phyloP scores from a whole-genome alignment of 177 flowering plant genomes.

The Viscum album region DNA sequence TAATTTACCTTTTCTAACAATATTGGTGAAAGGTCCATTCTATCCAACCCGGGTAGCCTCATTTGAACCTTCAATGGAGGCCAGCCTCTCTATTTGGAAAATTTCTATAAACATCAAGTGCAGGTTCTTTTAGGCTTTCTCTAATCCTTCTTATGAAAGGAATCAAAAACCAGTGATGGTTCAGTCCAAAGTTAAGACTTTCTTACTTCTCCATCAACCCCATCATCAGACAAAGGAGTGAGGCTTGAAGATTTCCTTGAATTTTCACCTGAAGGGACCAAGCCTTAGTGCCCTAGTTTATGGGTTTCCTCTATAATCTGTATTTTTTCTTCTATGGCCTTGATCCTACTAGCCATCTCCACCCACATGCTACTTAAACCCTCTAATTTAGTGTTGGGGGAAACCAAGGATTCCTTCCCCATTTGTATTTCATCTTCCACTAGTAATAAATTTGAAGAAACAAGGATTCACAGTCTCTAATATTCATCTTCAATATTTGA shows the following conservation, averaged over 20 bases:
- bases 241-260: slow-evolving; percentile 63
- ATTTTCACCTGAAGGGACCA: too few relatives aligned
- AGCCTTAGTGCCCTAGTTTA: too few relatives aligned
- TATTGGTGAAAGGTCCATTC: too few relatives aligned
- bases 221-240: slow-evolving; percentile 82
- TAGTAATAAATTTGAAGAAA: neutral
- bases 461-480: neutral
- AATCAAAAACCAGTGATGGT: neutral
- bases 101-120: too few relatives aligned
- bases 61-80: too few relatives aligned
- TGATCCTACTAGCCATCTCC: neutral
- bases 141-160: neutral
- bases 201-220: slow-evolving; percentile 56
- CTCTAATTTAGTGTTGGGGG: neutral
- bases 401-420: neutral
- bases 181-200: slow-evolving; percentile 64
- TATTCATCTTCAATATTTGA: neutral
- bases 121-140: too few relatives aligned
- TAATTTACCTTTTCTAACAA: too few relatives aligned
- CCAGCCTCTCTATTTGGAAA: too few relatives aligned
- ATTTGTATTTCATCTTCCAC: neutral
- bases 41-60: too few relatives aligned
- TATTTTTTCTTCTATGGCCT: neutral
- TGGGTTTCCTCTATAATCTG: neutral
- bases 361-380: neutral